A percentile compares a stretch with the other conserved stretches of the same genome.
Evolutionary conservation across 805 yeast genomes (phyloP).

Genomic region (Sugiyamaella americana): DNA sequence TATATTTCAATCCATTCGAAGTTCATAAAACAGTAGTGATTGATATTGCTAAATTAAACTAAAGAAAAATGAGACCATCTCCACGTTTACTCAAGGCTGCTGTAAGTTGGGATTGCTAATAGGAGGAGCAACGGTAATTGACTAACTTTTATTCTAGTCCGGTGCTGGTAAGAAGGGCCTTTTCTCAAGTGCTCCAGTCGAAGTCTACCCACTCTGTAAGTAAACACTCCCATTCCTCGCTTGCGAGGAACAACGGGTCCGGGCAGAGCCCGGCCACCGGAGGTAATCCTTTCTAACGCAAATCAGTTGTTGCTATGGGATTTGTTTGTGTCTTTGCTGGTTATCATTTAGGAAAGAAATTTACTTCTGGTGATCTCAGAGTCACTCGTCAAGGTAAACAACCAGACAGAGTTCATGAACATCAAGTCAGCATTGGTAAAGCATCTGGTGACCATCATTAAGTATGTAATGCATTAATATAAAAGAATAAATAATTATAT

Average conservation of each 20-base stretch:
- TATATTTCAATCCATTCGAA: too few relatives aligned
- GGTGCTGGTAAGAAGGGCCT: conserved; percentile 9
- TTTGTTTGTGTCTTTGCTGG: conserved; percentile 22
- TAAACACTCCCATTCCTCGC: conserved; percentile 7
- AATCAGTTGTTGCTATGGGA: conserved; percentile 25
- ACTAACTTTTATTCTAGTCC: background rate
- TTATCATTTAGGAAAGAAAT: conserved; percentile 20
- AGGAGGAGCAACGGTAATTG: background rate
- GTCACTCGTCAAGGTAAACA: conserved; percentile 22
- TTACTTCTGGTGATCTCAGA: conserved; percentile 23
- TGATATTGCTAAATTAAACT: too few relatives aligned
- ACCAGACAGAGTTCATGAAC: conserved; percentile 12
- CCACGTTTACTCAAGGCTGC: conserved; percentile 21
- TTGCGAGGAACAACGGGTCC: too few relatives aligned
- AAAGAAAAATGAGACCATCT: conserved; percentile 20
- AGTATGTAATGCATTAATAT: too few relatives aligned
- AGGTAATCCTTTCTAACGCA: background rate
- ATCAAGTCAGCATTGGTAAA: background rate
- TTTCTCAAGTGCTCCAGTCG: conserved; percentile 24
- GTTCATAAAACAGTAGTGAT: too few relatives aligned
- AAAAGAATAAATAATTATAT: too few relatives aligned
- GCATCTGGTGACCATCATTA: background rate
- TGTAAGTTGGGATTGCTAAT: conserved; percentile 16
- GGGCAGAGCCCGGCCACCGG: too few relatives aligned
- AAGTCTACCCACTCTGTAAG: conserved; percentile 29